phyloP scores from a whole-genome alignment of 176 grass and related monocot species.

The Themeda triandra region DNA sequence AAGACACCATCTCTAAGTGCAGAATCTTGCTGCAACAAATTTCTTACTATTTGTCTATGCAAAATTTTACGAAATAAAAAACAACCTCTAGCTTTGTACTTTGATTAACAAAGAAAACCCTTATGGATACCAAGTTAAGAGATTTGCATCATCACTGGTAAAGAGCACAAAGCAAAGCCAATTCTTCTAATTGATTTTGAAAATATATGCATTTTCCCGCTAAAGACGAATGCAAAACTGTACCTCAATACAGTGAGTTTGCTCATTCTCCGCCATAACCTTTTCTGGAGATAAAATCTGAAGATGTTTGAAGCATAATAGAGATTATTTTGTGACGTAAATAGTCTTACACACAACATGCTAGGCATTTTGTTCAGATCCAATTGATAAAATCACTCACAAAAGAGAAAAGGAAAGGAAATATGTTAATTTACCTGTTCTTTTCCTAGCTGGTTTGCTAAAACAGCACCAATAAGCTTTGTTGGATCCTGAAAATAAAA shows the following conservation, averaged over 20 bases:
- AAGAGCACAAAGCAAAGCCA: background rate
- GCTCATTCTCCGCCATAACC: slow-evolving; percentile 25
- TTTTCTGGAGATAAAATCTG: slow-evolving; percentile 40
- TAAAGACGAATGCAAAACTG: slow-evolving; percentile 8
- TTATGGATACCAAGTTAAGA: background rate
- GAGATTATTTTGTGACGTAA: background rate
- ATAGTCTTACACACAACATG: slow-evolving; percentile 19
- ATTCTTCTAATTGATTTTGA: slow-evolving; percentile 3
- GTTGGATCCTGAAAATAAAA: slow-evolving; percentile 54
- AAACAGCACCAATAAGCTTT: slow-evolving; percentile 54
- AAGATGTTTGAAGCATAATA: slow-evolving; percentile 47
- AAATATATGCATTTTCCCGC: background rate
- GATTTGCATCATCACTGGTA: slow-evolving; percentile 6
- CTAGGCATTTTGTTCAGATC: background rate
- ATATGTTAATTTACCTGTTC: slow-evolving; percentile 46
- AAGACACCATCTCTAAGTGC: background rate
- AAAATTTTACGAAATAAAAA: background rate
- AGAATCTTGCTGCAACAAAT: background rate
- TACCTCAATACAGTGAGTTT: slow-evolving; percentile 46
- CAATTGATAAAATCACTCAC: background rate
- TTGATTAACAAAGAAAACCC: background rate
- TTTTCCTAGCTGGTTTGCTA: slow-evolving; percentile 57
- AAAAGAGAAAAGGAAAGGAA: background rate
- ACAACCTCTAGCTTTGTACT: background rate
- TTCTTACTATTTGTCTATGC: background rate